phyloP scores from a whole-genome alignment of 2,329 filamentous ascomycete genomes.

The Penicillium fuscoglaucum region DNA sequence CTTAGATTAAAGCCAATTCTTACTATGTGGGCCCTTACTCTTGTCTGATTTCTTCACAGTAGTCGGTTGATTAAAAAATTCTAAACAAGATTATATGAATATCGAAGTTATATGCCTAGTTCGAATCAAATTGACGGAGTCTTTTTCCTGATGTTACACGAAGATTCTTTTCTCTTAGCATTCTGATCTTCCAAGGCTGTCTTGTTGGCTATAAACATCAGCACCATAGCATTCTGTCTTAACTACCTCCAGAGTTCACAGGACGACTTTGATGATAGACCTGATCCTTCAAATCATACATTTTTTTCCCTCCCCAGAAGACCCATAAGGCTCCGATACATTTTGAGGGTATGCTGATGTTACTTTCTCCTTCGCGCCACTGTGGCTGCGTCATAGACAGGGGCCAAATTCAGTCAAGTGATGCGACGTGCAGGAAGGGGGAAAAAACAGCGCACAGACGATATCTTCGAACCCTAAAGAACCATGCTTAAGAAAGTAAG shows the following conservation, averaged over 20 bases:
- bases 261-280: background rate
- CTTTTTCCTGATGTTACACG: slow-evolving; percentile 19
- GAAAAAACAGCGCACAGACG: slow-evolving; percentile 15
- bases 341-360: background rate
- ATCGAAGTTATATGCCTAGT: background rate
- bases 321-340: background rate
- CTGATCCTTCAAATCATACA: too few relatives aligned
- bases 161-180: background rate
- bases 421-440: slow-evolving; percentile 5
- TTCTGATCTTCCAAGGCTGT: background rate
- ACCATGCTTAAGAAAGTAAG: background rate
- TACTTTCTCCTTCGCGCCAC: background rate
- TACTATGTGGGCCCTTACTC: background rate
- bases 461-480: slow-evolving; percentile 3
- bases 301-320: background rate
- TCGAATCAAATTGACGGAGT: slow-evolving; percentile 6
- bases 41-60: background rate
- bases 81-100: background rate
- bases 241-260: background rate
- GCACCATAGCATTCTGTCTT: background rate
- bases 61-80: background rate
- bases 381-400: slow-evolving; percentile 19
- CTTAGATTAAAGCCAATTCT: background rate
- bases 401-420: slow-evolving; percentile 19
- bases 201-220: background rate